A percentile compares a stretch with the other conserved stretches of the same genome.
These are phyloP conservation scores for Penicillium carneum DNA, from an alignment of 2,329 filamentous ascomycete species.

Conservation along the genomic window DNA sequence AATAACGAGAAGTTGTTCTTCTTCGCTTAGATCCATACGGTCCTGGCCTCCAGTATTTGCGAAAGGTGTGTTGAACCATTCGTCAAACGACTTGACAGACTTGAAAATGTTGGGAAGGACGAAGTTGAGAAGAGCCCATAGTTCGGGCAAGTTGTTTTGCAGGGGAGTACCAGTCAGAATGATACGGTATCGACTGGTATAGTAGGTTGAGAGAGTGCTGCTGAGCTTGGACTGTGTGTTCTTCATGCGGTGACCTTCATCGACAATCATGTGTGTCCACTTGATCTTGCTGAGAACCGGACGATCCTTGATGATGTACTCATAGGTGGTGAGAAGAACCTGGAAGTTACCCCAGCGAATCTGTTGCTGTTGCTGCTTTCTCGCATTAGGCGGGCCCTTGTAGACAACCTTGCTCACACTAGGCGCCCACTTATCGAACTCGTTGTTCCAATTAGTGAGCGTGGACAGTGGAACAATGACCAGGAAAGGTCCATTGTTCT, in stretches of 20 bases:
- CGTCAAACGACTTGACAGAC: constrained; percentile 96
- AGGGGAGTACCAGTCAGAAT: constrained; percentile 97
- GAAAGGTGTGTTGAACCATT: constrained; percentile 99
- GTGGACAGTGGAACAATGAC: constrained; percentile 98
- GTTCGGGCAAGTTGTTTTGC: constrained; percentile 93
- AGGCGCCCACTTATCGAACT: constrained; percentile 99
- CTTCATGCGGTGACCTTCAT: constrained; percentile 99
- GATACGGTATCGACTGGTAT: constrained; percentile 89
- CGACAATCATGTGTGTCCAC: constrained; percentile 99
- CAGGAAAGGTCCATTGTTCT: constrained; percentile 87
- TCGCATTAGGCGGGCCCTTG: constrained; percentile 87
- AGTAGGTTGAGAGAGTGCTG: constrained; percentile 92
- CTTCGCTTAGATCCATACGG: constrained; percentile 98
- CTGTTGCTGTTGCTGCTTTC: constrained; percentile 90
- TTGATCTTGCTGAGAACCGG: constrained; percentile 97
- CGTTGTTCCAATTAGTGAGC: constrained; percentile 96
- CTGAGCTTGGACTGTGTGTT: constrained; percentile 95
- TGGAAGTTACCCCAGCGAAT: constrained; percentile 96
- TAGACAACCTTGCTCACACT: constrained; percentile 87
- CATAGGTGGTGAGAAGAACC: constrained; percentile 94
- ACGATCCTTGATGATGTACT: constrained; percentile 99
- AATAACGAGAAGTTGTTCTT: constrained; percentile 98
- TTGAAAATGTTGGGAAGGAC: constrained; percentile 99
- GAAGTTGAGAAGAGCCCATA: constrained; percentile 99
- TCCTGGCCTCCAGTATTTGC: constrained; percentile 97